phyloP scores from a whole-genome alignment of 805 yeast species.

The Ogataea ganodermae region DNA sequence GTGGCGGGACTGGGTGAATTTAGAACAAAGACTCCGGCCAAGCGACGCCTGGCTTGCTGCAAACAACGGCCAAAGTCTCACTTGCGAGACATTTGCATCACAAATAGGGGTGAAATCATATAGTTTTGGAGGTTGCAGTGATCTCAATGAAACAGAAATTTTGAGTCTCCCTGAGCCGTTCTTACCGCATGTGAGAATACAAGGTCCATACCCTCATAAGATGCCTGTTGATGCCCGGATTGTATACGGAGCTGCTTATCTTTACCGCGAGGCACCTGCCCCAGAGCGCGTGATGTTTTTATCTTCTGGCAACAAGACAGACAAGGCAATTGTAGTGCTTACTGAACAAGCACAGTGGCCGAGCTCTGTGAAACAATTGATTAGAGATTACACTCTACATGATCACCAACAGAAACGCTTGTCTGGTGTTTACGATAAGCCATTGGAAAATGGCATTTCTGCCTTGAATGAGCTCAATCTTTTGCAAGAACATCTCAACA shows the following conservation, averaged over 20 bases:
- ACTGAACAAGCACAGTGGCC: background rate
- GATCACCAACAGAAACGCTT: background rate
- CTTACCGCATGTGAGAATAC: constrained; percentile 30
- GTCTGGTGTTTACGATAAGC: background rate
- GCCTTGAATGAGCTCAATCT: constrained; percentile 17
- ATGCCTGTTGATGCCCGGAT: constrained; percentile 35
- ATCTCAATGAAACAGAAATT: constrained; percentile 15
- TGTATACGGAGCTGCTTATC: constrained; percentile 37
- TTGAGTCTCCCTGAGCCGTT: constrained; percentile 17
- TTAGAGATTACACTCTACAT: constrained; percentile 15
- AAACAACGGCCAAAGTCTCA: constrained; percentile 12
- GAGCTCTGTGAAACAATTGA: constrained; percentile 8
- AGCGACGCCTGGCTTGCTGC: constrained; percentile 18
- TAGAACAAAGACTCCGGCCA: constrained; percentile 26
- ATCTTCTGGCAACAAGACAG: constrained; percentile 19
- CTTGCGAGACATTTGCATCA: constrained; percentile 23
- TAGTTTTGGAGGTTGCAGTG: constrained; percentile 6
- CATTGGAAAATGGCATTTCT: constrained; percentile 10
- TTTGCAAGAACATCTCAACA: constrained; percentile 6
- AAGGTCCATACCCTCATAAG: constrained; percentile 25
- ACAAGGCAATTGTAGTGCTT: constrained; percentile 24
- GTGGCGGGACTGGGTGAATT: constrained; percentile 36
- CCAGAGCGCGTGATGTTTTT: constrained; percentile 37
- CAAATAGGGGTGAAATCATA: constrained; percentile 18
- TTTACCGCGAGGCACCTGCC: constrained; percentile 33